phyloP scores from a whole-genome alignment of 129 eudicot genomes.

The Tagetes patula region DNA sequence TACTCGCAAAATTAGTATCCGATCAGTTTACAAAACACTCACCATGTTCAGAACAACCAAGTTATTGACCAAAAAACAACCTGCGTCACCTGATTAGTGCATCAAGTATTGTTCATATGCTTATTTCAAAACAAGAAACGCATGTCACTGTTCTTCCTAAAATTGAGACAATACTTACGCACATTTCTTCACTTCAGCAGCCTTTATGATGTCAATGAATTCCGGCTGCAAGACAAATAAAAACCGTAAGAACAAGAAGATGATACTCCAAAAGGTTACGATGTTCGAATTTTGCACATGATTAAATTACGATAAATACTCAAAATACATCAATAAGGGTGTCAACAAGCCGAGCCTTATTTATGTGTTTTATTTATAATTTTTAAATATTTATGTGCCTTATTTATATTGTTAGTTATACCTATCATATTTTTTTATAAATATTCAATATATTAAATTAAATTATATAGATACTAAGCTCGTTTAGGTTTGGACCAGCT shows the following conservation, averaged over 20 bases:
- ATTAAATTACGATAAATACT: background rate
- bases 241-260: background rate
- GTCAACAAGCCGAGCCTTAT: too few relatives aligned
- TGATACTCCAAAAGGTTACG: too few relatives aligned
- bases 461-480: too few relatives aligned
- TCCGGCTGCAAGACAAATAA: slow-evolving; percentile 52
- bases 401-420: too few relatives aligned
- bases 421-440: too few relatives aligned
- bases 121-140: slow-evolving; percentile 27
- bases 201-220: slow-evolving; percentile 92
- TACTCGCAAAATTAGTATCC: background rate
- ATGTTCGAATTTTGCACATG: too few relatives aligned
- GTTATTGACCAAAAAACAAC: slow-evolving; percentile 29
- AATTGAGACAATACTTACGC: slow-evolving; percentile 34
- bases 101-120: slow-evolving; percentile 20
- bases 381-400: too few relatives aligned
- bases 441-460: too few relatives aligned
- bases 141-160: slow-evolving; percentile 3
- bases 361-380: too few relatives aligned
- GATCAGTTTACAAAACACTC: slow-evolving; percentile 15
- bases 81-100: slow-evolving; percentile 6
- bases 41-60: background rate
- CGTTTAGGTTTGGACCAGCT: too few relatives aligned
- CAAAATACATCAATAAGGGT: background rate
- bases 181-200: slow-evolving; percentile 82